phyloP scores from a whole-genome alignment of 805 yeast genomes.

The Monosporozyma yasuniensis region DNA sequence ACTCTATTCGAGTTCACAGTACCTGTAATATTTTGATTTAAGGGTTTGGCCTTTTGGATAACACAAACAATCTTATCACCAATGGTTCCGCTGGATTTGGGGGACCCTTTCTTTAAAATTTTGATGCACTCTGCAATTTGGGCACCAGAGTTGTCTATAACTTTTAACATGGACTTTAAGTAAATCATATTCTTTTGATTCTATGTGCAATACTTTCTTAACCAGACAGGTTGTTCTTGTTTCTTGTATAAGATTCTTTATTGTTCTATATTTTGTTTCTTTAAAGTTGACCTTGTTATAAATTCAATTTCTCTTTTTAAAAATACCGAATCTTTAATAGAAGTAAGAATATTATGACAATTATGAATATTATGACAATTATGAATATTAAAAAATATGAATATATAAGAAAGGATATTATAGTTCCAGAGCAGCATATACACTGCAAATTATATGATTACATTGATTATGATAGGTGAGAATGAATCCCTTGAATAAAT shows the following conservation, averaged over 20 bases:
- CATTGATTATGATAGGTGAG: too few relatives aligned
- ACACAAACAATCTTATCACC: constrained; percentile 95
- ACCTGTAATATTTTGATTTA: constrained; percentile 62
- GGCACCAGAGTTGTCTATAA: constrained; percentile 94
- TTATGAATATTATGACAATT: not conserved
- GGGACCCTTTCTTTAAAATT: constrained; percentile 75
- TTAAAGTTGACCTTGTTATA: not conserved
- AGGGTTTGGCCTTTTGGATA: constrained; percentile 80
- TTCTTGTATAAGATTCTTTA: too few relatives aligned
- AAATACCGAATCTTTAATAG: not conserved
- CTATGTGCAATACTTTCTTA: not conserved
- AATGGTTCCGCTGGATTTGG: constrained; percentile 69
- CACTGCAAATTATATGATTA: too few relatives aligned
- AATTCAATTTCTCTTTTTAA: not conserved
- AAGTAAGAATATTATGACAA: not conserved
- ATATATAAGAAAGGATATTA: not conserved
- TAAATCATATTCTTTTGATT: constrained; percentile 52
- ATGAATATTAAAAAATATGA: not conserved
- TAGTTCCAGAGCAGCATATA: too few relatives aligned
- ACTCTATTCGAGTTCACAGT: constrained; percentile 70
- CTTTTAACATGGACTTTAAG: constrained; percentile 78
- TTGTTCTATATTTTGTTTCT: not conserved
- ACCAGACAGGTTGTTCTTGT: not conserved
- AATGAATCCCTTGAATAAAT: too few relatives aligned
- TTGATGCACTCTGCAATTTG: constrained; percentile 92